phyloP scores from a whole-genome alignment of 1,284 basidiomycete species.

The Coriolopsis trogii region DNA sequence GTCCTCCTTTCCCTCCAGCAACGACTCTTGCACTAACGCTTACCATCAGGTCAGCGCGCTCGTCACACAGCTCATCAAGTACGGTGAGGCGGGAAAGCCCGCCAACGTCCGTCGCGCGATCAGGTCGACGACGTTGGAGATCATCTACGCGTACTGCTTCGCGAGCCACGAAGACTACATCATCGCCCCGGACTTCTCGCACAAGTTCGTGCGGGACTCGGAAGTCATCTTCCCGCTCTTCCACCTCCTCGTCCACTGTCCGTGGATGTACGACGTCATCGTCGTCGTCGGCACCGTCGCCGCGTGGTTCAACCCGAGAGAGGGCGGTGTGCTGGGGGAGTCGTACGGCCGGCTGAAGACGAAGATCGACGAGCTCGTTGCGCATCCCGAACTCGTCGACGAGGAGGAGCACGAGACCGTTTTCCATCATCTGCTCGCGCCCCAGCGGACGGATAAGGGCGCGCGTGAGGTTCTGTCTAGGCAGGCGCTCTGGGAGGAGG shows the following conservation, averaged over 20 bases:
- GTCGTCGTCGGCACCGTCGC: neutral
- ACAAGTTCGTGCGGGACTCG: neutral
- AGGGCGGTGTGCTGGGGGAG: neutral
- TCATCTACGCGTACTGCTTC: neutral
- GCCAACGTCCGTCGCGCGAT: constrained; percentile 1
- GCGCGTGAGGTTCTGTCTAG: neutral
- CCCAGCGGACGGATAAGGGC: constrained; percentile 1
- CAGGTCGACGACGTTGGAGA: neutral
- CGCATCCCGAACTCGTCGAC: neutral
- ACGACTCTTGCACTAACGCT: neutral
- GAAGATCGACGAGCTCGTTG: neutral
- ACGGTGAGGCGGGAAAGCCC: neutral
- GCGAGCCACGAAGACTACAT: neutral
- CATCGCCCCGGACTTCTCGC: neutral
- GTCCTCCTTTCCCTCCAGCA: neutral
- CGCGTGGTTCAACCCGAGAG: neutral
- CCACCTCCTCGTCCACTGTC: neutral
- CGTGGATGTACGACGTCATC: neutral
- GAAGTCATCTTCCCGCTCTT: neutral
- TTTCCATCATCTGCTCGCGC: neutral
- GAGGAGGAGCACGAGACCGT: constrained; percentile 1
- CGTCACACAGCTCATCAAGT: neutral
- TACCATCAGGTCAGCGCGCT: neutral
- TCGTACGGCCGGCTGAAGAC: neutral
- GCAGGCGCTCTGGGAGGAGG: neutral